phyloP scores from a whole-genome alignment of 1,284 basidiomycete species.

The Cryptococcus wingfieldii region DNA sequence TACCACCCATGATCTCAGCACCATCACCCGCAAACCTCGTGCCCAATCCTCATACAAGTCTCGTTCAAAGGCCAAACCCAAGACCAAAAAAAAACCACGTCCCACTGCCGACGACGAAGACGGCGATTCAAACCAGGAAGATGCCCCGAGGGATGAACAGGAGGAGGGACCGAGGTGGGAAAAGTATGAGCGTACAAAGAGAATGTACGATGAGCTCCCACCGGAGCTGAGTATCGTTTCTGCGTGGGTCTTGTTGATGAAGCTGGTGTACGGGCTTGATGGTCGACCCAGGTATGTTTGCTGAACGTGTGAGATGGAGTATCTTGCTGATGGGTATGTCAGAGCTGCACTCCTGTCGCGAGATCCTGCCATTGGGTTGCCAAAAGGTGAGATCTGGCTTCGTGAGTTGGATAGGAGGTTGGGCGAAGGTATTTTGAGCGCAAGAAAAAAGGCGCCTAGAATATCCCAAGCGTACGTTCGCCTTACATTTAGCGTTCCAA shows the following conservation, averaged over 20 bases:
- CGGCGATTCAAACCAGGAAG: neutral
- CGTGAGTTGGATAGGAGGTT: constrained; percentile 50
- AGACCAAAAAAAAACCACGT: constrained; percentile 14
- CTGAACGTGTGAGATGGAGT: neutral
- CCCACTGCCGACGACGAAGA: constrained; percentile 53
- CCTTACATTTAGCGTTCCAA: neutral
- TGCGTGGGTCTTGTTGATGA: constrained; percentile 65
- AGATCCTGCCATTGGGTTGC: constrained; percentile 61
- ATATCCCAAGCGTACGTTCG: neutral
- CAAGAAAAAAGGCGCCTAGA: constrained; percentile 9
- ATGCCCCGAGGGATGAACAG: neutral
- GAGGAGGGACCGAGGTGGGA: constrained; percentile 1
- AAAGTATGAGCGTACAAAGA: constrained; percentile 17
- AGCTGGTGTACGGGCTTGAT: constrained; percentile 78
- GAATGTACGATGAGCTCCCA: constrained; percentile 51
- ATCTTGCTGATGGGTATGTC: neutral
- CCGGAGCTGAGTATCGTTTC: constrained; percentile 70
- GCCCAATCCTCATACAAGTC: constrained; percentile 36
- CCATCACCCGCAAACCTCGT: constrained; percentile 40
- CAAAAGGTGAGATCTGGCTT: constrained; percentile 57
- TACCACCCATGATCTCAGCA: constrained; percentile 24
- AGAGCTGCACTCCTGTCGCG: constrained; percentile 12
- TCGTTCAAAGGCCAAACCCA: neutral
- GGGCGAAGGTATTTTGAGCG: constrained; percentile 34
- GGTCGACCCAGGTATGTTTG: constrained; percentile 57